Percentiles rank a stretch among this genome's conserved stretches.
These are phyloP conservation scores for Emmonsiellopsis sp. DNA, from an alignment of 2,329 filamentous ascomycete species.

Conservation along the genomic window DNA sequence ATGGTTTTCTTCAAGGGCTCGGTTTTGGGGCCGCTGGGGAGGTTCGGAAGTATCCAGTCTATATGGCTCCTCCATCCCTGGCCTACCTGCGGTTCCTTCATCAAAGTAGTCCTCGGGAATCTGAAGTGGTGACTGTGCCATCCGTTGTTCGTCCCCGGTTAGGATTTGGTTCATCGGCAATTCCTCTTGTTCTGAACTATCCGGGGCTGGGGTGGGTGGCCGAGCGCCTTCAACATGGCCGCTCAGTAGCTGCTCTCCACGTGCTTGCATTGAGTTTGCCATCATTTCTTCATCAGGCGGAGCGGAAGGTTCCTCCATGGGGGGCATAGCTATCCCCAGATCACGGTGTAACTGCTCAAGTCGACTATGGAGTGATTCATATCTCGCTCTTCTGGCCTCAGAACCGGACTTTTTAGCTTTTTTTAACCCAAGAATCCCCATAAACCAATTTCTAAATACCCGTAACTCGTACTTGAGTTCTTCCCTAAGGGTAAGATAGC, in stretches of 20 bases:
- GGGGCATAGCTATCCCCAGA: background rate
- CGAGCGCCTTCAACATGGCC: constrained; percentile 9
- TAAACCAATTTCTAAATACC: constrained; percentile 22
- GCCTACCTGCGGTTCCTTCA: constrained; percentile 16
- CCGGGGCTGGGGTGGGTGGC: constrained; percentile 8
- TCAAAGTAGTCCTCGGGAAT: constrained; percentile 24
- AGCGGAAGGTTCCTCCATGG: background rate
- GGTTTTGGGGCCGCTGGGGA: background rate
- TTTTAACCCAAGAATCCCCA: constrained; percentile 19
- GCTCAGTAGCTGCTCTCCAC: constrained; percentile 12
- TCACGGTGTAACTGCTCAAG: constrained; percentile 18
- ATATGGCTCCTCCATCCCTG: constrained; percentile 9
- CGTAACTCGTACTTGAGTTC: constrained; percentile 29
- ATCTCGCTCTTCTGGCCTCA: constrained; percentile 14
- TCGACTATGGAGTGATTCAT: constrained; percentile 20
- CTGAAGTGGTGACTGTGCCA: constrained; percentile 30
- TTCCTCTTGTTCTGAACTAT: constrained; percentile 8
- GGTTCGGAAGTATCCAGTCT: constrained; percentile 6
- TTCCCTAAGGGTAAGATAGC: constrained; percentile 25
- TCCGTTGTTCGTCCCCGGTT: constrained; percentile 25
- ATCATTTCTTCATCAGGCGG: background rate
- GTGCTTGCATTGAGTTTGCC: constrained; percentile 6
- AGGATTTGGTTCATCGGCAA: constrained; percentile 13
- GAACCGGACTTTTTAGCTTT: constrained; percentile 12
- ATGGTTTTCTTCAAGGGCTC: constrained; percentile 10